Base-by-base conservation (phyloP, 805 yeast species). In the Cephaloascus fragrans region DNA sequence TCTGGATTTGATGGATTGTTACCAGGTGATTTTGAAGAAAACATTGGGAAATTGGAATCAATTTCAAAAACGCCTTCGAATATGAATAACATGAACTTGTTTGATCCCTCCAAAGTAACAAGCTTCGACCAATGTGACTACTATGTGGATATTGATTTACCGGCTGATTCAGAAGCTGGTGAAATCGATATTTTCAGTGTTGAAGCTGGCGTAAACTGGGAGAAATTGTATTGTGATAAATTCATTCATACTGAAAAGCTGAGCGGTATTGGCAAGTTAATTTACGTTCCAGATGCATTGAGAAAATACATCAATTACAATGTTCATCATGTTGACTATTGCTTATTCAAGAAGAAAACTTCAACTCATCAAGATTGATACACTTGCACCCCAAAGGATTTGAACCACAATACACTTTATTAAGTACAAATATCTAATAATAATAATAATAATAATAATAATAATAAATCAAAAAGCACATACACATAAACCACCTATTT, bases 1-100 rank as follows among this genome's bases (percentile, higher is more conserved):
- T 79, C 87, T 41, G 93, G 90, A 1, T 90, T 89, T 58, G 75
- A 80, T 54, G 97, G 97, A 0, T 62, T 89, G 44, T 62, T 90
- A 28, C 97, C 97, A 0, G 95, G 94, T 3, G 93, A 86, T 49
- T 90, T 89, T 52, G 50, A 55, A 3, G 95, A 80, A 47, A 48
- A 52, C 1, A 48, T 37, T 1, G 41, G 46, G 4, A n/a, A n/a
- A n/a, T 37, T 34, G 1, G 19, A 38, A 2, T 49, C 49, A 0
- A 71, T 83, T 0, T 67, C 82, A 18, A 43, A 47, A 1, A 49
- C 69, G 1, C 93, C 95, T 1, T 36, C 46, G 1, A 74, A 79
- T 3, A 83, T 86, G 87, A 89, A 90, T 53, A 80, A 87, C 49
- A 61, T 66, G 47, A 89, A 90, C 53, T 42, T 59, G 34, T 87